Base-by-base conservation (phyloP, 345 rosid species). In the Euphorbia tirucalli region DNA sequence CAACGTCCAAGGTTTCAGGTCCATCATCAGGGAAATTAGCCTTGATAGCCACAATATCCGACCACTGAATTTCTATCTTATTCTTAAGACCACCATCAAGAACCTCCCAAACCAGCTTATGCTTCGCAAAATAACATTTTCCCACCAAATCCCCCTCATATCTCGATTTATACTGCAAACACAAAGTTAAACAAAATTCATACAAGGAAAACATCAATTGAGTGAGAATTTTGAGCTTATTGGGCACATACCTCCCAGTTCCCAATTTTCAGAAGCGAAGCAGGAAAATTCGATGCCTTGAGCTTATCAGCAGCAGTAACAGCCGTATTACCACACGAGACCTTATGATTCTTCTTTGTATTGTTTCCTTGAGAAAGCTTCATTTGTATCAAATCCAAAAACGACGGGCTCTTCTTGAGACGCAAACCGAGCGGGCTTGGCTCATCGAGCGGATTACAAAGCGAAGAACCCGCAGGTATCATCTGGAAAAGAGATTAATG, bases 31-130 rank as follows among this genome's bases (percentile, higher is more conserved):
- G 92, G 69, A 86, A 88, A 78, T 79, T 85, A 19, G 96, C 97
- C 77, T 88, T 92, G 41, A 95, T 65, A 59, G 88, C 97, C 88
- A 90, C 86, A 75, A 95, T 92, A 82, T 95, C 99, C 5, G 97
- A 89, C 99, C 99, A 95, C 54, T 95, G 99, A 77, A 95, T 89
- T 85, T 95, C 97, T 21, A 95, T 89, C 83, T 95, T 95, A 84
- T 96, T 95, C 89, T 95, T 95, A 61, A 95, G 88, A 72, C 99
- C 97, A 71, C 87, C 90, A 71, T 95, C 93, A 77, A 95, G 87
- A 66, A 94, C 96, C 84, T 94, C 98, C 98, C 98, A 94, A 28
- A 94, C 99, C 67, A 92, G 92, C 83, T 95, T 94, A 71, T 92
- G 97, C 86, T 95, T 95, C 0, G 99, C 99, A 78, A 95, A 95